Evolutionary conservation across 176 grass and related monocot genomes (phyloP).

Genomic region (Avena eriantha): DNA sequence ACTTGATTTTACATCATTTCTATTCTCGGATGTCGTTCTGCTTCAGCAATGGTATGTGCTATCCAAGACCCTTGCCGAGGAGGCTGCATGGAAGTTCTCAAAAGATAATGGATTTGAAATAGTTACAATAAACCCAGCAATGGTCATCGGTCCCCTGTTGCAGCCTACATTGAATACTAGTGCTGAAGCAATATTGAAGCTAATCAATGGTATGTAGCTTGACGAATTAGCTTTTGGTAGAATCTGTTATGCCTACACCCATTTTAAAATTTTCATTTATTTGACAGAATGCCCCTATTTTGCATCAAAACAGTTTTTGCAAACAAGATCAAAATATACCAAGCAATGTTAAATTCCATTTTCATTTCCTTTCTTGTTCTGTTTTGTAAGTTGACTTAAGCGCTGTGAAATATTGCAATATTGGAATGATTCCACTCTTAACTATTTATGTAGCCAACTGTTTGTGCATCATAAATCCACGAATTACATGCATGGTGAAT

Average conservation of each 20-base stretch:
- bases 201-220: constrained; percentile 56
- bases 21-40: not conserved
- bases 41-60: constrained; percentile 67
- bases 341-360: constrained; percentile 2
- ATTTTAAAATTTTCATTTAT: not conserved
- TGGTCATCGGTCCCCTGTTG: constrained; percentile 69
- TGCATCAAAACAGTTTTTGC: not conserved
- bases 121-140: constrained; percentile 65
- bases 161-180: constrained; percentile 73
- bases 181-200: constrained; percentile 58
- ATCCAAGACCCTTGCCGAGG: constrained; percentile 70
- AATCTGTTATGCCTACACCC: not conserved
- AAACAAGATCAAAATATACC: not conserved
- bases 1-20: constrained; percentile 2
- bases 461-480: constrained; percentile 18
- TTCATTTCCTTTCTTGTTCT: constrained; percentile 4
- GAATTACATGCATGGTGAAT: not conserved
- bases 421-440: not conserved
- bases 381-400: constrained; percentile 12
- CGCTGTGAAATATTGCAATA: not conserved
- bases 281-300: not conserved
- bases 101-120: constrained; percentile 63
- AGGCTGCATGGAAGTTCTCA: constrained; percentile 69
- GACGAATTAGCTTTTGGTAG: not conserved
- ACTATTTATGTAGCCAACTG: constrained; percentile 7